A percentile compares a stretch with the other conserved stretches of the same genome.
Conservation (phyloP, 768 basidiomycete genomes). For the Cyathus striatus region DNA sequence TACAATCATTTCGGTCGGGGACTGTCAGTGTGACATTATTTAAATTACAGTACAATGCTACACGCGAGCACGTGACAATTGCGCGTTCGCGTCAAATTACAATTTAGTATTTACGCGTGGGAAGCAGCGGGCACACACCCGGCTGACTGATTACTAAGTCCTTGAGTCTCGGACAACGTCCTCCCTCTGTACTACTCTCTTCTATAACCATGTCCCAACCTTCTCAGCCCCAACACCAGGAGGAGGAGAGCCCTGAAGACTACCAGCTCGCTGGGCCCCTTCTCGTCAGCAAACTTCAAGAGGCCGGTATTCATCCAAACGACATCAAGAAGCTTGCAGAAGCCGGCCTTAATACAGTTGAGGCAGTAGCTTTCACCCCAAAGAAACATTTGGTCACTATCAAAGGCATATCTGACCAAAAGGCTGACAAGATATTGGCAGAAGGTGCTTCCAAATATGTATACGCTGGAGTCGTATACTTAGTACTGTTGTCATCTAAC, state of each 20-base stretch:
- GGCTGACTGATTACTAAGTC: no score
- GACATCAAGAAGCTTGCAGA: constrained; percentile 95
- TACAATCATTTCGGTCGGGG: no score
- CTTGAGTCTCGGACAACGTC: not conserved
- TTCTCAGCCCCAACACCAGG: constrained; percentile 30
- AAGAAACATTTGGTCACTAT: constrained; percentile 89
- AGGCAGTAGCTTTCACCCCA: constrained; percentile 93
- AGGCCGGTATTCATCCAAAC: constrained; percentile 82
- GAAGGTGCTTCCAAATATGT: constrained; percentile 65
- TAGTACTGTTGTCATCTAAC: constrained; percentile 3
- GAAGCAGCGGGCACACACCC: no score
- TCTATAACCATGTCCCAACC: constrained; percentile 66
- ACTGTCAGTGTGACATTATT: no score
- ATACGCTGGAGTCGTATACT: not conserved
- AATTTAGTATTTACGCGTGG: no score
- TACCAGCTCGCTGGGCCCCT: constrained; percentile 72
- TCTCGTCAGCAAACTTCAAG: constrained; percentile 79
- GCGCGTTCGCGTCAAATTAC: no score
- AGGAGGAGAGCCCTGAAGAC: constrained; percentile 48
- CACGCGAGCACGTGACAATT: no score
- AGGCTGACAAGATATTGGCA: constrained; percentile 91
- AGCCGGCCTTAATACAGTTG: constrained; percentile 89
- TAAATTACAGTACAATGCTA: no score
- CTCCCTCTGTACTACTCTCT: not conserved
- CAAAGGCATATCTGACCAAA: constrained; percentile 95